Conservation (phyloP, 2,329 filamentous ascomycete species). For the Curvularia eragrostidis region DNA sequence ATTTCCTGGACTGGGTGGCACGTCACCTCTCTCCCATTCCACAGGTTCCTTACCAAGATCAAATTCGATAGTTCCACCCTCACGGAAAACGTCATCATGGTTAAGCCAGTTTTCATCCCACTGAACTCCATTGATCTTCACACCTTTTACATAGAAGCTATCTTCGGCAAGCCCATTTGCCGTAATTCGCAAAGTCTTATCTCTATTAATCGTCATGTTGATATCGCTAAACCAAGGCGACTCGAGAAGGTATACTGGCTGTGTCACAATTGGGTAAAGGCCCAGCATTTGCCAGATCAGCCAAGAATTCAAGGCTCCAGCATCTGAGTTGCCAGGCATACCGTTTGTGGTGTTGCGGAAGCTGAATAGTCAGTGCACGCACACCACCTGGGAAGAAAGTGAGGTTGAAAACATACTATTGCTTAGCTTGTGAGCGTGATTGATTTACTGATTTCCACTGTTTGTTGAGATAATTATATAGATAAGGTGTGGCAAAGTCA, state of each 20-base stretch:
- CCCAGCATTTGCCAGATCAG: conserved; percentile 57
- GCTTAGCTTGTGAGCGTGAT: conserved; percentile 36
- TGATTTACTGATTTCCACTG: conserved; percentile 49
- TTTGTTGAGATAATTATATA: conserved; percentile 54
- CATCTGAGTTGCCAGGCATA: conserved; percentile 53
- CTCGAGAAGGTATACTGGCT: conserved; percentile 69
- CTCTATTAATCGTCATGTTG: conserved; percentile 63
- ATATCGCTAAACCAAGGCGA: conserved; percentile 55
- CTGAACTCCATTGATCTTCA: conserved; percentile 66
- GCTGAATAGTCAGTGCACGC: neutral
- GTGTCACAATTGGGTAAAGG: conserved; percentile 64
- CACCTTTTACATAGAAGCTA: conserved; percentile 63
- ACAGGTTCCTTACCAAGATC: conserved; percentile 51
- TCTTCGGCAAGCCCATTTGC: conserved; percentile 58
- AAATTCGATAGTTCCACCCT: conserved; percentile 59
- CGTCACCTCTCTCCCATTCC: conserved; percentile 53
- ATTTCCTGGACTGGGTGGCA: conserved; percentile 1
- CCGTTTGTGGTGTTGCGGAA: conserved; percentile 38
- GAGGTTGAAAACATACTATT: conserved; percentile 33
- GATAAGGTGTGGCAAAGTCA: conserved; percentile 68
- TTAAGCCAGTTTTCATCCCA: conserved; percentile 71
- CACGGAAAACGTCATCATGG: conserved; percentile 65
- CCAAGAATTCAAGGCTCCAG: conserved; percentile 57
- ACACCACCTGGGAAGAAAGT: neutral
- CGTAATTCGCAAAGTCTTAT: conserved; percentile 60